Evolutionary conservation across 192 early-diverging fungal genomes (phyloP).

Genomic region (Coemansia sp.): DNA sequence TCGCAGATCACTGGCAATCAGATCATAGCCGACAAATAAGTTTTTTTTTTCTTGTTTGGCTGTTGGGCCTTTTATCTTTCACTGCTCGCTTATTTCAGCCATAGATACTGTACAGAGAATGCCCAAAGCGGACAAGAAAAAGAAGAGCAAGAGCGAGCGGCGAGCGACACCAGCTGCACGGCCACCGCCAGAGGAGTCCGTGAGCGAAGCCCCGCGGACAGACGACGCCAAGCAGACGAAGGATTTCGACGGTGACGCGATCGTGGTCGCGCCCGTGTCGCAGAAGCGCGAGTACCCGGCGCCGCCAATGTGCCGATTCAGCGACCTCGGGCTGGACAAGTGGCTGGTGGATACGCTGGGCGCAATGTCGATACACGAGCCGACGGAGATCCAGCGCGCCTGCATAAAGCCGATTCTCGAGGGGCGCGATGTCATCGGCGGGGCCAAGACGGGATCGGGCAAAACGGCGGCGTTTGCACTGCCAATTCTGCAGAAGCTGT

Average conservation of each 20-base stretch:
- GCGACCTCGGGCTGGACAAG: constrained; percentile 66
- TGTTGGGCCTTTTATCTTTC: not conserved
- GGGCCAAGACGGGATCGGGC: constrained; percentile 93
- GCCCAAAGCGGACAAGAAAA: not conserved
- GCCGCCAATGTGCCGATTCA: constrained; percentile 56
- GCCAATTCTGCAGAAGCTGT: constrained; percentile 91
- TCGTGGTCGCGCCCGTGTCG: constrained; percentile 18
- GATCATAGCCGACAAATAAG: no score
- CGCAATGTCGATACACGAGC: constrained; percentile 75
- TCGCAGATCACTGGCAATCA: no score
- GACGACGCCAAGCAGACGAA: not conserved
- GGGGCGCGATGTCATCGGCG: constrained; percentile 83
- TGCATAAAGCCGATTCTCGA: constrained; percentile 78
- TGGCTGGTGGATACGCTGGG: constrained; percentile 80
- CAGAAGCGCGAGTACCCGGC: constrained; percentile 10
- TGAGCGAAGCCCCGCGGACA: no score
- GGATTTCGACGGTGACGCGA: constrained; percentile 38
- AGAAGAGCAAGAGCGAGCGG: not conserved
- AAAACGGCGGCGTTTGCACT: constrained; percentile 98
- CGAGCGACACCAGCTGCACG: not conserved
- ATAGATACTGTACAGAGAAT: not conserved
- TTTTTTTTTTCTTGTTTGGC: not conserved
- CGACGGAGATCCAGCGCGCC: constrained; percentile 89
- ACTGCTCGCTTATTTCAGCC: not conserved
- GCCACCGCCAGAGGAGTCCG: not conserved